Base-by-base conservation (phyloP, 352 stramenopile genomes). In the Phytophthora quininea region DNA sequence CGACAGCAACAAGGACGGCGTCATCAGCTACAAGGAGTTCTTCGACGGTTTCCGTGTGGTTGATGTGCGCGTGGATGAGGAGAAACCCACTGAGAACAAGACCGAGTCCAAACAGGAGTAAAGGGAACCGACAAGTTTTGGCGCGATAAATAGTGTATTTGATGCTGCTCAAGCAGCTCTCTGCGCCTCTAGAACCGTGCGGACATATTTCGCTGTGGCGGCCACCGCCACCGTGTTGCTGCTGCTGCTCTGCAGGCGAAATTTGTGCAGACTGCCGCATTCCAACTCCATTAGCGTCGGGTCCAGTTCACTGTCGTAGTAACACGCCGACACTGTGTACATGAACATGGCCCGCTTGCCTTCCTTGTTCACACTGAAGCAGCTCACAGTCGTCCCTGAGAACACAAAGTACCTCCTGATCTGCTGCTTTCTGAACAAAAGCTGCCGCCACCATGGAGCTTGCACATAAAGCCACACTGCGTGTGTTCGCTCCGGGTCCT, bases 11-110 rank as follows among this genome's bases (percentile, higher is more conserved):
- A 76, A 92, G 43, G 91, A 98, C 70, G 93, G 93, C 43, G 90
- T 87, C 32, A 89, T 98, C 63, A 95, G 88, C 74, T 98, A 98
- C 84, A 95, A 96, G 71, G 93, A 98, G 70, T 98, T 98, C 71
- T 92, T 98, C 43, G 81, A 96, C 47, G 92, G 92, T 55, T 98
- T 98, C 75, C 79, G 86, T 48, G 79, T 98, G 48, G 87, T 97
- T 35, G 84, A 94, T 51, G 84, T 94, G 53, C 84, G 77, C 12
- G 54, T 93, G 27, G 71, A 69, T n/a, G 79, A 84, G 1, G 71
- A 82, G 48, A 69, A 73, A 38, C 53, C 58, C 5, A 47, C 56
- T 3, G 52, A 64, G 14, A 68, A 1, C 43, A 75, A 69, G 24
- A 48, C 5, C 29, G 48, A 52, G 24, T 24, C 54, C 11, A 38